Evolutionary conservation across 495 filamentous ascomycete species (phyloP).

Genomic region (Thozetella sp.): DNA sequence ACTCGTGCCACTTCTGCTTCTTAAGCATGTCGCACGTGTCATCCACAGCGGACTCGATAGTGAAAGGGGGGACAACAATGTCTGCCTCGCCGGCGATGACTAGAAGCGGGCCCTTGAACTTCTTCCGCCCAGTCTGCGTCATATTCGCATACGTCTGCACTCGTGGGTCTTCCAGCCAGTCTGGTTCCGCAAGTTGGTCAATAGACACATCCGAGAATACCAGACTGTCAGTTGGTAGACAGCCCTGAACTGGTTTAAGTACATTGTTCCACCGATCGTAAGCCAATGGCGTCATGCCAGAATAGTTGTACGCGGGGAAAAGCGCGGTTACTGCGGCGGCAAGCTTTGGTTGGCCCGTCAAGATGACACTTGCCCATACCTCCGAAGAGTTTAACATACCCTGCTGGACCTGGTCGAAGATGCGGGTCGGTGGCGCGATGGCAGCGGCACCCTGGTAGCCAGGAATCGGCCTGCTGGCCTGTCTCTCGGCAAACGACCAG

Average conservation of each 20-base stretch:
- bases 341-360: neutral
- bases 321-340: neutral
- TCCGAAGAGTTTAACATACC: neutral
- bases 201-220: slow-evolving; percentile 16
- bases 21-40: slow-evolving; percentile 30
- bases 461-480: neutral
- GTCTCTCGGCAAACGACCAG: neutral
- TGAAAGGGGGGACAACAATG: slow-evolving; percentile 20
- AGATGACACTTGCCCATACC: neutral
- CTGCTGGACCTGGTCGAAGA: neutral
- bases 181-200: slow-evolving; percentile 1
- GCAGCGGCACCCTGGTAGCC: neutral
- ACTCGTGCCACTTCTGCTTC: slow-evolving; percentile 9
- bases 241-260: neutral
- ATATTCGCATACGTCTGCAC: slow-evolving; percentile 22
- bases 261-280: neutral
- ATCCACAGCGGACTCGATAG: slow-evolving; percentile 23
- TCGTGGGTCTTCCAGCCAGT: slow-evolving; percentile 5
- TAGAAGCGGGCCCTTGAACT: slow-evolving; percentile 43
- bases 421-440: neutral
- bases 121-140: slow-evolving; percentile 21
- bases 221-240: slow-evolving; percentile 5
- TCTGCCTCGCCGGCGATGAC: slow-evolving; percentile 43
- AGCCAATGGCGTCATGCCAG: neutral
- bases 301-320: slow-evolving; percentile 1